These are phyloP conservation scores for Zygnema circumcarinatum DNA, from an alignment of 139 green algal genomes.

Conservation along the genomic window DNA sequence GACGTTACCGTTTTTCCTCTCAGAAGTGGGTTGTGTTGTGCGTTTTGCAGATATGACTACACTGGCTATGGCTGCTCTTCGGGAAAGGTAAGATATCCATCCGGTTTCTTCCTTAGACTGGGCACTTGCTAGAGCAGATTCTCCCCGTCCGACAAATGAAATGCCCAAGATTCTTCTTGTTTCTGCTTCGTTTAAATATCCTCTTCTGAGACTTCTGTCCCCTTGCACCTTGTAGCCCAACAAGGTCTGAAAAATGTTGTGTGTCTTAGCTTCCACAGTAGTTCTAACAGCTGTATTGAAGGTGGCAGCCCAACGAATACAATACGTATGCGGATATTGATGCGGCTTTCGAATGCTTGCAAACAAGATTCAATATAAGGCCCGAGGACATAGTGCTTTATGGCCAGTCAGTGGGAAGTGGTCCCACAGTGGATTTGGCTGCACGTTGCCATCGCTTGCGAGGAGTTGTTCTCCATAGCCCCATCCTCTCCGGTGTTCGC, in stretches of 20 bases:
- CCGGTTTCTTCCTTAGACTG: background rate
- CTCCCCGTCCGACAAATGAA: too few relatives aligned
- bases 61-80: constrained; percentile 74
- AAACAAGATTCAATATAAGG: constrained; percentile 29
- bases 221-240: too few relatives aligned
- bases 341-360: constrained; percentile 66
- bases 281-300: too few relatives aligned
- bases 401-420: constrained; percentile 84
- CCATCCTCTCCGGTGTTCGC: constrained; percentile 85
- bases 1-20: too few relatives aligned
- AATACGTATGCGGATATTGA: constrained; percentile 74
- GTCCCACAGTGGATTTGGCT: constrained; percentile 71
- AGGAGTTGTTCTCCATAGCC: constrained; percentile 86
- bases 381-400: constrained; percentile 81
- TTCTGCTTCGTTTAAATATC: background rate
- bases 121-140: too few relatives aligned
- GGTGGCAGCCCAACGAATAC: constrained; percentile 64
- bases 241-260: too few relatives aligned
- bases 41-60: constrained; percentile 83
- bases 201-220: too few relatives aligned
- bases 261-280: too few relatives aligned
- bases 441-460: constrained; percentile 58
- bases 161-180: too few relatives aligned
- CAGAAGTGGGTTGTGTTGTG: too few relatives aligned
- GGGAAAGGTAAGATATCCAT: constrained; percentile 59